These are phyloP conservation scores for Albugo laibachii DNA, from an alignment of 352 stramenopile genomes.

Conservation along the genomic window DNA sequence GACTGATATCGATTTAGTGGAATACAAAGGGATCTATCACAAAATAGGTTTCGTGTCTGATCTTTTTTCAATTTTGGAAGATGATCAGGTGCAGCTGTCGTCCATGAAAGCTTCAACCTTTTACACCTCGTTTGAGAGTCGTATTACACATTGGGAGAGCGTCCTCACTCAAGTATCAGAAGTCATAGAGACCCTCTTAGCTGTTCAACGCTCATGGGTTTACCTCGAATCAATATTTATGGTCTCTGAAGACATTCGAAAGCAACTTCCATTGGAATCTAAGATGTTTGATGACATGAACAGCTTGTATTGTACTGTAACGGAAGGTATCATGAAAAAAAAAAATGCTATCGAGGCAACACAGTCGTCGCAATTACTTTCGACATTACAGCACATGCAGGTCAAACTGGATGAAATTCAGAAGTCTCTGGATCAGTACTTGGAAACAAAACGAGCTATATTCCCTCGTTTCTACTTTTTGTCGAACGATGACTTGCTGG, in stretches of 20 bases:
- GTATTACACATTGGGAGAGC: slow-evolving; percentile 81
- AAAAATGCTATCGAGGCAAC: slow-evolving; percentile 57
- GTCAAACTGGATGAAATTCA: slow-evolving; percentile 77
- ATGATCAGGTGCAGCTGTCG: slow-evolving; percentile 83
- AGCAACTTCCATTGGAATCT: slow-evolving; percentile 79
- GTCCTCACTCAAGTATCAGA: slow-evolving; percentile 73
- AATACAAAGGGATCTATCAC: slow-evolving; percentile 87
- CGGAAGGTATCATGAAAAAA: slow-evolving; percentile 45
- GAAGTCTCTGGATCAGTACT: slow-evolving; percentile 74
- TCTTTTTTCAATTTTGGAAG: slow-evolving; percentile 78
- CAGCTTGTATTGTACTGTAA: slow-evolving; percentile 47
- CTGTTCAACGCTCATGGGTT: slow-evolving; percentile 87
- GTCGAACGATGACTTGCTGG: slow-evolving; percentile 75
- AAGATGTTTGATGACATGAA: slow-evolving; percentile 80
- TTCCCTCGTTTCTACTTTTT: slow-evolving; percentile 80
- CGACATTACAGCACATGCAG: slow-evolving; percentile 60
- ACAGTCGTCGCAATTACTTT: slow-evolving; percentile 29
- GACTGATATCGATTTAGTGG: slow-evolving; percentile 80
- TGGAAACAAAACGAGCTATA: slow-evolving; percentile 75
- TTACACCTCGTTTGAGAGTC: slow-evolving; percentile 77
- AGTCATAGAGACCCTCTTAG: slow-evolving; percentile 76
- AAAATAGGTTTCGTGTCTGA: slow-evolving; percentile 84
- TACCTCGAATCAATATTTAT: slow-evolving; percentile 93
- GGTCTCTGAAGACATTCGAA: slow-evolving; percentile 86
- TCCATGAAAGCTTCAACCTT: slow-evolving; percentile 90